phyloP scores from a whole-genome alignment of 768 basidiomycete species.

The Mycena crocata region DNA sequence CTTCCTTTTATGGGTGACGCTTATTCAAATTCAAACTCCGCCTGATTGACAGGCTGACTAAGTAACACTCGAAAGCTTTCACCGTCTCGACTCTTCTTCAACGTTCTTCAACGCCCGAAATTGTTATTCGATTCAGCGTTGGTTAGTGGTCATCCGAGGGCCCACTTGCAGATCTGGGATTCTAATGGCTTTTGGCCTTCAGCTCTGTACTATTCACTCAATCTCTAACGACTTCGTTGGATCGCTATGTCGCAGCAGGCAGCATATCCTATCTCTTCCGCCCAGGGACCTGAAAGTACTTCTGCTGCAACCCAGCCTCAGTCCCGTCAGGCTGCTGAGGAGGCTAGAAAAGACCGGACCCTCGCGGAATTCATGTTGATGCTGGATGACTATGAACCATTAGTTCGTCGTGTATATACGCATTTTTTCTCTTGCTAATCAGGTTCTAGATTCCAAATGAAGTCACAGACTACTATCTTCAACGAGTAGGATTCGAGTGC shows the following conservation, averaged over 20 bases:
- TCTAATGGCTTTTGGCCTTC: too few species aligned
- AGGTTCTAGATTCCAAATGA: constrained; percentile 89
- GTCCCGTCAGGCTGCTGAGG: constrained; percentile 79
- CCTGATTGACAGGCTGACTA: not conserved
- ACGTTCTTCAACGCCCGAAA: too few species aligned
- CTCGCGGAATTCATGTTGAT: constrained; percentile 94
- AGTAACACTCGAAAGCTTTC: too few species aligned
- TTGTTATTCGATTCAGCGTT: too few species aligned
- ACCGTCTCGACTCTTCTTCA: too few species aligned
- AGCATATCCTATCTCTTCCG: constrained; percentile 12
- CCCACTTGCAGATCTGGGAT: too few species aligned
- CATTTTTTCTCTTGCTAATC: constrained; percentile 1
- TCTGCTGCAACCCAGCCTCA: constrained; percentile 50
- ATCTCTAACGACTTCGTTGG: too few species aligned
- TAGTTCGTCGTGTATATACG: constrained; percentile 62
- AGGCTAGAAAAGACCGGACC: constrained; percentile 89
- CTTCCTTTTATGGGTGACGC: too few species aligned
- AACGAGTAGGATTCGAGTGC: constrained; percentile 95
- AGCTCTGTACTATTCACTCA: too few species aligned
- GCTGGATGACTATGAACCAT: constrained; percentile 96
- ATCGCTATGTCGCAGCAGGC: too few species aligned
- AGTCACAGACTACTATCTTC: constrained; percentile 97
- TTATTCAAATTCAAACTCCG: constrained; percentile 53
- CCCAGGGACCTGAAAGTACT: not conserved
- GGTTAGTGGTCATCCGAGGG: too few species aligned